A percentile compares a stretch with the other conserved stretches of the same genome.
Conservation (phyloP, 345 rosid species). For the Populus euphratica region DNA sequence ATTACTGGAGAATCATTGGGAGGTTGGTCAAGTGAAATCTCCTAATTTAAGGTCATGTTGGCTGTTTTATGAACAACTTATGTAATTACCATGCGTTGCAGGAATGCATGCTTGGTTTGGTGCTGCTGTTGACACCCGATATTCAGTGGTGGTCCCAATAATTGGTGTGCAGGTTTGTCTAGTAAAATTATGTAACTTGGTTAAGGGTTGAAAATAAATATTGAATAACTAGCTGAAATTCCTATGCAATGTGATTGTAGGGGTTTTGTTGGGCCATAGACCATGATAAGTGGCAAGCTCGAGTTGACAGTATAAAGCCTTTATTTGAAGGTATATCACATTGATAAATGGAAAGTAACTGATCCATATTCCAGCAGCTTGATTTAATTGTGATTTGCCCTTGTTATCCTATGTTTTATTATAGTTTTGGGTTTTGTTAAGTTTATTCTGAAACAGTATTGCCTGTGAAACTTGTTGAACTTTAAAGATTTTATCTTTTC, state of each 20-base stretch:
- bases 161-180: constrained; percentile 77
- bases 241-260: constrained; percentile 33
- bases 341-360: neutral
- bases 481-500: neutral
- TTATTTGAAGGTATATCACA: constrained; percentile 68
- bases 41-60: neutral
- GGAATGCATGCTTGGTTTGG: constrained; percentile 99
- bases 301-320: constrained; percentile 74
- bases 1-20: constrained; percentile 91
- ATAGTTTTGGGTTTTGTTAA: neutral
- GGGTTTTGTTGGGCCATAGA: constrained; percentile 90
- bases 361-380: neutral
- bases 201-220: neutral
- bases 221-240: constrained; percentile 4
- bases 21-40: constrained; percentile 47
- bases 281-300: constrained; percentile 71
- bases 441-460: neutral
- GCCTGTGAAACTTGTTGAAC: neutral
- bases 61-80: constrained; percentile 7
- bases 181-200: neutral
- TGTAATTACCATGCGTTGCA: constrained; percentile 27
- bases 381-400: neutral
- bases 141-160: constrained; percentile 63
- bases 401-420: neutral
- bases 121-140: constrained; percentile 73